Evolutionary conservation across 208 protist species (phyloP).

Genomic region (Leishmania tropica): DNA sequence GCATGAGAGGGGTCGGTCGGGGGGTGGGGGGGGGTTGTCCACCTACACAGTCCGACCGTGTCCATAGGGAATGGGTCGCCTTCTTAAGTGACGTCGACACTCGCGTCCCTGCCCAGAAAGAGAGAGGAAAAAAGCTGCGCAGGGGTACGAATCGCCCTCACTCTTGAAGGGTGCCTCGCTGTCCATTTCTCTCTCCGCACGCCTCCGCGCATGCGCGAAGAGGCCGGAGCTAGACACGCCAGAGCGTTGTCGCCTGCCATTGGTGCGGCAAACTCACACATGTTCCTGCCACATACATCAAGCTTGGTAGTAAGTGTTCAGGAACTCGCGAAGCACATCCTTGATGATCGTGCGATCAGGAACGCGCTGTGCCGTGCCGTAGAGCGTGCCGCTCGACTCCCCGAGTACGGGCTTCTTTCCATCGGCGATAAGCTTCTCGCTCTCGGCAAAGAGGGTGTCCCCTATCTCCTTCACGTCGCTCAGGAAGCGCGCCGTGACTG

Average conservation of each 20-base stretch:
- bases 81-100: neutral
- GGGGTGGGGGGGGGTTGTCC: neutral
- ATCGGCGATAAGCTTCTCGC: slow-evolving; percentile 36
- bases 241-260: neutral
- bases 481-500: slow-evolving; percentile 80
- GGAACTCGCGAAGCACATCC: slow-evolving; percentile 81
- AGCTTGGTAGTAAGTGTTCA: slow-evolving; percentile 82
- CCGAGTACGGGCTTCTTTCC: slow-evolving; percentile 37
- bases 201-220: neutral
- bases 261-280: neutral
- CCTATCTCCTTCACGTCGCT: slow-evolving; percentile 64
- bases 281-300: slow-evolving; percentile 9
- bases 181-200: neutral
- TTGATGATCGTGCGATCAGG: slow-evolving; percentile 92
- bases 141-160: neutral
- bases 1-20: no score
- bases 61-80: neutral
- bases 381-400: slow-evolving; percentile 81
- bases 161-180: neutral
- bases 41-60: neutral
- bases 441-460: slow-evolving; percentile 42
- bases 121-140: neutral
- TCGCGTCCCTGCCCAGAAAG: neutral
- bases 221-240: no score
- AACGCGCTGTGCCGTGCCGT: slow-evolving; percentile 92